Conservation (phyloP, 768 basidiomycete genomes). For the Calocybe gangraenosa region DNA sequence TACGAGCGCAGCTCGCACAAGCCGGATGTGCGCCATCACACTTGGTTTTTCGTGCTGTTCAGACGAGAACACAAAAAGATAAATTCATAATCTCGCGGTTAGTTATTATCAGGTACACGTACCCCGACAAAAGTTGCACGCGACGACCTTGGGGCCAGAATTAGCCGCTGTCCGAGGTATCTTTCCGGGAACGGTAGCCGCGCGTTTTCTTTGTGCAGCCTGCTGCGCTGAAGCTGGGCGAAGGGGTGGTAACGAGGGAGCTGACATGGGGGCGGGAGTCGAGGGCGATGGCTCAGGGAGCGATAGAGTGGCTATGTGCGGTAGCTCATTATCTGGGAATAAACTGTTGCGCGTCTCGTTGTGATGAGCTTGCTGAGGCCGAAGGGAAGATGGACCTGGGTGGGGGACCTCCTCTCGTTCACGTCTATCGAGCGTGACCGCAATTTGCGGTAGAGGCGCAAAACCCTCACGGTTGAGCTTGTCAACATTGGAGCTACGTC, state of each 20-base stretch:
- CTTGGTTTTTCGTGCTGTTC: slow-evolving; percentile 78
- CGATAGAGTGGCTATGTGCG: slow-evolving; percentile 68
- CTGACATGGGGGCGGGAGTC: slow-evolving; percentile 55
- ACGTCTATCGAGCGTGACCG: slow-evolving; percentile 39
- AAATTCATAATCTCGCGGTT: too few relatives aligned
- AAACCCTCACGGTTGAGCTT: slow-evolving; percentile 35
- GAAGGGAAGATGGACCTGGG: slow-evolving; percentile 34
- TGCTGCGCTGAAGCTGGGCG: slow-evolving; percentile 65
- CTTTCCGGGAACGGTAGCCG: slow-evolving; percentile 65
- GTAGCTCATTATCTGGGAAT: slow-evolving; percentile 61
- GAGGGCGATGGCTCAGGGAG: slow-evolving; percentile 54
- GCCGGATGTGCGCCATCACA: slow-evolving; percentile 86
- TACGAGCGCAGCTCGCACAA: slow-evolving; percentile 78
- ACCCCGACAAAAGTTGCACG: slow-evolving; percentile 90
- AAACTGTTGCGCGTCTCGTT: slow-evolving; percentile 36
- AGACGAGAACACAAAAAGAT: slow-evolving; percentile 1
- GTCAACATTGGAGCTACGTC: slow-evolving; percentile 46
- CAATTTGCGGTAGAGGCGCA: slow-evolving; percentile 36
- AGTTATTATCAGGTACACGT: slow-evolving; percentile 7
- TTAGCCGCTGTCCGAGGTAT: slow-evolving; percentile 53
- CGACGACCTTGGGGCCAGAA: slow-evolving; percentile 82
- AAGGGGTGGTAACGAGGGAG: slow-evolving; percentile 59
- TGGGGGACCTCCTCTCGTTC: slow-evolving; percentile 43
- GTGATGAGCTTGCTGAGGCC: slow-evolving; percentile 27
- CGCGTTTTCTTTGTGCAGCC: slow-evolving; percentile 64